Conservation (phyloP, 2,329 filamentous ascomycete genomes). For the Zymoseptoria ardabiliae region DNA sequence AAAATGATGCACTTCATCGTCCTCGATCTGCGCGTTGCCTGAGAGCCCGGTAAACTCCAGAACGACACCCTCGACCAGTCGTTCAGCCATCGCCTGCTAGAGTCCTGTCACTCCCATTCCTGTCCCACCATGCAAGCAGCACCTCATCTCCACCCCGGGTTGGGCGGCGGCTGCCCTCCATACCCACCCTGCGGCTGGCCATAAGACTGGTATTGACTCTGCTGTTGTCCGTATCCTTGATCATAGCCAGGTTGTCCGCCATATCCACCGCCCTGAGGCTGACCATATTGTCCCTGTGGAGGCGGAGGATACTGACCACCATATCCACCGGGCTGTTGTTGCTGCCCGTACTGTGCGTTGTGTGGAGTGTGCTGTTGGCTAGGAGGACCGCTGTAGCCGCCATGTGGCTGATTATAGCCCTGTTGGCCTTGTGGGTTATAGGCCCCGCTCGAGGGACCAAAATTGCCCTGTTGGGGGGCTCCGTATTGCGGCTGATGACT, state of each 20-base stretch:
- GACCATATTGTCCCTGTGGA: conserved; percentile 10
- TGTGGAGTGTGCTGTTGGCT: conserved; percentile 14
- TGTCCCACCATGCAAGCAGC: background rate
- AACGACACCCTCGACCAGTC: too few species aligned
- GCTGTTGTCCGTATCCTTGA: conserved; percentile 14
- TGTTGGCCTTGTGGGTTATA: conserved; percentile 15
- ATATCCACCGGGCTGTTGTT: conserved; percentile 6
- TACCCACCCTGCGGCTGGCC: conserved; percentile 13
- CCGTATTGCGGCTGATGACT: conserved; percentile 10
- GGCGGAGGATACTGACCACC: conserved; percentile 9
- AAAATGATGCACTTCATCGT: too few species aligned
- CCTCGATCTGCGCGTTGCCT: background rate
- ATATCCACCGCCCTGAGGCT: conserved; percentile 9
- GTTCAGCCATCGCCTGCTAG: too few species aligned
- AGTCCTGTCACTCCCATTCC: background rate
- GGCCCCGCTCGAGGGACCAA: conserved; percentile 7
- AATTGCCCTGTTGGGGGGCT: conserved; percentile 3
- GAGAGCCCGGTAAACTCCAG: background rate
- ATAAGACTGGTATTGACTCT: conserved; percentile 15
- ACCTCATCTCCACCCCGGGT: conserved; percentile 24
- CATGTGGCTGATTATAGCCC: conserved; percentile 19
- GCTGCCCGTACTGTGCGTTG: conserved; percentile 10
- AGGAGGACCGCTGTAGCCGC: conserved; percentile 12
- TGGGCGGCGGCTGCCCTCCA: conserved; percentile 15
- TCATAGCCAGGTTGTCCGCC: conserved; percentile 7